Base-by-base conservation (phyloP, 2,329 filamentous ascomycete species). In the Leptographium flavum region DNA sequence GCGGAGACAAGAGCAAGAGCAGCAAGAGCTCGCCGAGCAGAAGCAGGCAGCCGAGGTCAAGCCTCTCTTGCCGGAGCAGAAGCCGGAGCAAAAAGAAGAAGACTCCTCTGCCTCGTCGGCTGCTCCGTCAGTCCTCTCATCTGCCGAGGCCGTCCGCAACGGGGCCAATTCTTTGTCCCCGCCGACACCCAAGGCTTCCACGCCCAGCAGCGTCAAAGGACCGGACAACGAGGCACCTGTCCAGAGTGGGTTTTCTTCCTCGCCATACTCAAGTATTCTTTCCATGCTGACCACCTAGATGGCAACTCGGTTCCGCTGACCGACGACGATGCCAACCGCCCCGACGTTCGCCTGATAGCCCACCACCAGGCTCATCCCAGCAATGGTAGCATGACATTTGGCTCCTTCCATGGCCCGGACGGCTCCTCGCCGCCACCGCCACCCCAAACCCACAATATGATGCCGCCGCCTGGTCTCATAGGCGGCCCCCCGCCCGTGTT, bases 331-430 rank as follows among this genome's bases (percentile, higher is more conserved):
- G 27, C 27, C 8, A 28, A 28, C 27, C 27, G 27, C 8, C 27
- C 27, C 27, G 33, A 36, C 3, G 39, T 33, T 3, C 46, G 13
- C 6, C 45, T 45, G 22, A 35, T 22, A 10, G n/a, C 45, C 13
- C 43, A 70, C 52, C 71, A 76, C 51, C 70, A 74, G 43, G 57
- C 67, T 35, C 74, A 72, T 45, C 67, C 66, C 14, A 78, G 71
- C 56, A 69, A 69, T 47, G 66, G 71, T 32, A 76, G 69, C 55
- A 60, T 78, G 43, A 66, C 76, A 49, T 78, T 79, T 53, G 72
- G 72, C 30, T 64, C 63, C 7, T 71, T 73, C 49, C 61, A 68
- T 28, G 69, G 67, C 17, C 79, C 76, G 13, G 70, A 72, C 53
- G 70, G 66, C 44, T 72, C 75, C 1, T 80, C 76, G 5, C 76